Conservation (phyloP, 805 yeast genomes). For the Lipomyces spencermartinsiae region DNA sequence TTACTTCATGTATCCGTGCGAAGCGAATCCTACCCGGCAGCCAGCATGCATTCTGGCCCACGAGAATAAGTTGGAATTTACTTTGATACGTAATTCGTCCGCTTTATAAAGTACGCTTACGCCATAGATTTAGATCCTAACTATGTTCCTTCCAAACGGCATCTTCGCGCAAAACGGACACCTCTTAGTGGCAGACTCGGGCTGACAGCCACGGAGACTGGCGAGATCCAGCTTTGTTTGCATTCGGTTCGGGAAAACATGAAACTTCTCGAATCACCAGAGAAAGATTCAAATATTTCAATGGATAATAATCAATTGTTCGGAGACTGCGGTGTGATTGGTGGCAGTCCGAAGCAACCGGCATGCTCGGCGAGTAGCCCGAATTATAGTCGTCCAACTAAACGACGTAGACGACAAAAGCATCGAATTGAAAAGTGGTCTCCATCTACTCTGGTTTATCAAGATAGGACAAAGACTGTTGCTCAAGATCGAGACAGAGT, state of each 20-base stretch:
- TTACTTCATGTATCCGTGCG: slow-evolving; percentile 2
- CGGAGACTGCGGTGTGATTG: neutral
- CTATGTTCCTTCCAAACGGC: neutral
- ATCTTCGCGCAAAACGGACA: neutral
- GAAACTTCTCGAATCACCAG: neutral
- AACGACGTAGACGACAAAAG: neutral
- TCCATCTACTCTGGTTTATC: neutral
- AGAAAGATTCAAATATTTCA: neutral
- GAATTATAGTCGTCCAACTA: neutral
- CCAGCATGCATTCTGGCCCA: slow-evolving; percentile 13
- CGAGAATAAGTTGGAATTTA: neutral
- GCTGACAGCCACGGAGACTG: neutral
- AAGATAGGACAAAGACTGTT: neutral
- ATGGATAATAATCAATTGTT: neutral
- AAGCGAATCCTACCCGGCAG: slow-evolving; percentile 1
- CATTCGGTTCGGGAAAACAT: slow-evolving; percentile 1
- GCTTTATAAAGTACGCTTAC: neutral
- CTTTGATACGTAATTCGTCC: neutral
- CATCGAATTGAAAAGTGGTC: neutral
- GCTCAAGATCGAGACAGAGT: neutral
- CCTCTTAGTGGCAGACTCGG: neutral
- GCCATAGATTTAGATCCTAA: neutral
- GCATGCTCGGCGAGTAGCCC: neutral
- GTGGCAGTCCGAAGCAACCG: neutral
- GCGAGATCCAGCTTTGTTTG: slow-evolving; percentile 4